These are phyloP conservation scores for Auricularia auricula-judae DNA, from an alignment of 768 basidiomycete species.

Conservation along the genomic window DNA sequence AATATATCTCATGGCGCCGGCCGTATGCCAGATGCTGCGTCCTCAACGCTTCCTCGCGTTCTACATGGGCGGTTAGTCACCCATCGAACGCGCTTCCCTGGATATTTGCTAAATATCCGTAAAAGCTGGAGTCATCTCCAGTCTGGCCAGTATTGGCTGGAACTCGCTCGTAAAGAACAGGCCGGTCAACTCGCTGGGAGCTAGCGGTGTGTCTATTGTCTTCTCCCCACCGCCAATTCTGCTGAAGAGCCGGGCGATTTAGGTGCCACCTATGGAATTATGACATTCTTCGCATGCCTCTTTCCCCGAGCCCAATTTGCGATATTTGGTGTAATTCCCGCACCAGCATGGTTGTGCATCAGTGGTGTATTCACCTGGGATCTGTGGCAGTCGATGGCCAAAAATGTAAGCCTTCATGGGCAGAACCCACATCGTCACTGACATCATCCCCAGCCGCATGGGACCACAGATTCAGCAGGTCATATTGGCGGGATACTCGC, in stretches of 20 bases:
- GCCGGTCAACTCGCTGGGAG: not conserved
- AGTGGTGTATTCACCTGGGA: not conserved
- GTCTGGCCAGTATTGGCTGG: not conserved
- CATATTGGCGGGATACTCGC: not conserved
- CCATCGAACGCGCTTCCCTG: not conserved
- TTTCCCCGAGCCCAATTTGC: not conserved
- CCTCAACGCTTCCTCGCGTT: not conserved
- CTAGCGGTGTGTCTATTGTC: not conserved
- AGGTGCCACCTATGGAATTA: not conserved
- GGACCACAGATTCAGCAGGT: not conserved
- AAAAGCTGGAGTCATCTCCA: not conserved
- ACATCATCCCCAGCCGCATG: no score
- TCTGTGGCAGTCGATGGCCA: not conserved
- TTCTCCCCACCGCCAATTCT: no score
- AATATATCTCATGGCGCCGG: not conserved
- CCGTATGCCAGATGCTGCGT: not conserved
- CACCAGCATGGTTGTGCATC: not conserved
- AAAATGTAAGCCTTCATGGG: not conserved
- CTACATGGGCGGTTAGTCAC: not conserved
- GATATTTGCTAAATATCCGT: not conserved
- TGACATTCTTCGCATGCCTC: not conserved
- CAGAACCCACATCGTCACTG: no score
- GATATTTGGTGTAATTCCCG: not conserved
- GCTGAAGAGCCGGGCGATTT: not conserved
- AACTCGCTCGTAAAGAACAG: not conserved